Base-by-base conservation (phyloP, 2,329 filamentous ascomycete genomes). In the Nigrospora osmanthi region DNA sequence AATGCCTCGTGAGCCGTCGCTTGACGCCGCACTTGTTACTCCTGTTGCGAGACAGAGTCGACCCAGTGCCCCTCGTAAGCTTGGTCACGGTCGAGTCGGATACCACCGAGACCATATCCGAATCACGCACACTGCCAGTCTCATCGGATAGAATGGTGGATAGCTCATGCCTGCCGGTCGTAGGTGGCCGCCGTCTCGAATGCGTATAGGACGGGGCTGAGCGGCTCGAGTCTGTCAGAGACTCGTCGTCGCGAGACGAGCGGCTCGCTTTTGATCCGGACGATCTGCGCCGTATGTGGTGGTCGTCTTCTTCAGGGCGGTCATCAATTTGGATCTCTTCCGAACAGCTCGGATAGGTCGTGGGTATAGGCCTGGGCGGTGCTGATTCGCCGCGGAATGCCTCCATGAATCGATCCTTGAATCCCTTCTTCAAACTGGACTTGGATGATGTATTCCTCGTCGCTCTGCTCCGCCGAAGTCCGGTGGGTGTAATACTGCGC, bases 1-100 rank as follows among this genome's bases (percentile, higher is more conserved):
- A 89, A 64, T 97, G 90, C 47, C 87, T 95, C 4, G 90, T 95
- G 35, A 95, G 75, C 48, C 86, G 81, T 50, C 88, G 79, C 62
- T 85, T 88, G 32, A 88, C 68, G 37, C 71, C 74, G 1, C 74
- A 65, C 49, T 68, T 74, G 54, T 71, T 70, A 62, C 54, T 75
- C 57, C 60, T 71, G 65, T 60, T 68, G 46, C 63, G 68, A 49
- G 68, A 75, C 50, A 67, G 52, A 47, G 54, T 65, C 58, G 57
- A n/a, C 30, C 43, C 68, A 16, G 67, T 68, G 30, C 68, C 72
- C 51, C 69, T 70, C 15, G 67, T 68, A 28, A 68, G 72, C 51
- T 69, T 70, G 3, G 76, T 80, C 31, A 78, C 54, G 4, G 75
- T 78, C 0, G 73, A 71, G 14, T 73, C 66, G 0, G 71, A 73